A percentile compares a stretch with the other conserved stretches of the same genome.
phyloP scores from a whole-genome alignment of 257 asterid species.

The Dorcoceras hygrometricum region DNA sequence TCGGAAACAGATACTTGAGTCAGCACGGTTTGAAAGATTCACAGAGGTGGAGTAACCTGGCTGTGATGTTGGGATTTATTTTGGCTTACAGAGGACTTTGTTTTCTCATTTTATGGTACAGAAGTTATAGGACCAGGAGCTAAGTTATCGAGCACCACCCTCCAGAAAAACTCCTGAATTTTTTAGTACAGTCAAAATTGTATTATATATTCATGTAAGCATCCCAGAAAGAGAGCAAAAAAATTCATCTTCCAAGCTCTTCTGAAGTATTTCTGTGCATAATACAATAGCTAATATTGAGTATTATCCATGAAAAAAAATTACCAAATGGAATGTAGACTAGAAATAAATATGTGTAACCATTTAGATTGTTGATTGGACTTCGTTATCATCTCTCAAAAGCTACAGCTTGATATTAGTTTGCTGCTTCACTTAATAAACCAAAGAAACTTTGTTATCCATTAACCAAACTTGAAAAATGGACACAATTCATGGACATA shows the following conservation, averaged over 20 bases:
- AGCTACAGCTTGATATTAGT: too few relatives aligned
- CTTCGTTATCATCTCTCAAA: too few relatives aligned
- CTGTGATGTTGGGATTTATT: conserved; percentile 61
- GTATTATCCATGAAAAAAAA: too few relatives aligned
- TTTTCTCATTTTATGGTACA: conserved; percentile 58
- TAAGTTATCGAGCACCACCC: conserved; percentile 6
- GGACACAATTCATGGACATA: too few relatives aligned
- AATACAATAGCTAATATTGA: not conserved
- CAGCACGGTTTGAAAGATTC: conserved; percentile 56
- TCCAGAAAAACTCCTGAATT: not conserved
- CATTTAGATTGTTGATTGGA: too few relatives aligned
- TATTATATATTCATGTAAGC: conserved; percentile 19
- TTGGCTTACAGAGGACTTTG: conserved; percentile 68
- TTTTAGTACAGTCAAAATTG: not conserved
- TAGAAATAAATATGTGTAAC: too few relatives aligned
- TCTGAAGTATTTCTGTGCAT: too few relatives aligned
- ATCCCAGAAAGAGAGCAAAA: not conserved
- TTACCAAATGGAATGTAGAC: too few relatives aligned
- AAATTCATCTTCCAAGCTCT: conserved; percentile 17
- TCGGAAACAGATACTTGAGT: conserved; percentile 52
- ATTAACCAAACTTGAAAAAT: not conserved
- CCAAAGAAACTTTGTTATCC: not conserved
- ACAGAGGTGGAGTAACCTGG: conserved; percentile 69
- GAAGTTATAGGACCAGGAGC: conserved; percentile 48
- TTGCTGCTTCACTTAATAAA: not conserved